Evolutionary conservation across 1,139 yeast species (phyloP).

Genomic region (Tardiomyces blankii): DNA sequence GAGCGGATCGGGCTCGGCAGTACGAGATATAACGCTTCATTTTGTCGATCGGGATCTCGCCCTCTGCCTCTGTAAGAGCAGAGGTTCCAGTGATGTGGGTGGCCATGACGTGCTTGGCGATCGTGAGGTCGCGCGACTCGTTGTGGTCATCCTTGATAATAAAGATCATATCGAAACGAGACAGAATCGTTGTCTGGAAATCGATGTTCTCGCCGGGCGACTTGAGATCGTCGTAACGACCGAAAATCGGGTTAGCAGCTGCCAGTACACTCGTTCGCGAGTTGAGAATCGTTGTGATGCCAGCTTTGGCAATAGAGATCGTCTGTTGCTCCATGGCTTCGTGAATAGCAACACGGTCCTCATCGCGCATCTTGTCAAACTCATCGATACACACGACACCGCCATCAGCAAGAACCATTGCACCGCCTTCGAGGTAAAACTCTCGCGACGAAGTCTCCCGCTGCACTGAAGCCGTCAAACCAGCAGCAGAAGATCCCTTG

Average conservation of each 20-base stretch:
- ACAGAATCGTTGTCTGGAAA: slow-evolving; percentile 90
- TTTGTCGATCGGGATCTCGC: slow-evolving; percentile 80
- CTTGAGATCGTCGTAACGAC: slow-evolving; percentile 90
- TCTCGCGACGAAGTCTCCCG: slow-evolving; percentile 82
- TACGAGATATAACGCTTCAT: slow-evolving; percentile 91
- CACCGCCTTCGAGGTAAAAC: slow-evolving; percentile 96
- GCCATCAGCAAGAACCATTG: slow-evolving; percentile 98
- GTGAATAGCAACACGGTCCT: slow-evolving; percentile 96
- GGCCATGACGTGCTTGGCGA: slow-evolving; percentile 92
- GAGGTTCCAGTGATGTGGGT: slow-evolving; percentile 73
- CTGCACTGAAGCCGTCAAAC: slow-evolving; percentile 96
- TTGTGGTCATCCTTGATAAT: slow-evolving; percentile 94
- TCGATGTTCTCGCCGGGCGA: slow-evolving; percentile 98
- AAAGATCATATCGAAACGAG: slow-evolving; percentile 97
- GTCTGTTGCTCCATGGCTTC: slow-evolving; percentile 99
- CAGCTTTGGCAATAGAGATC: slow-evolving; percentile 98
- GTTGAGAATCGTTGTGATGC: slow-evolving; percentile 90
- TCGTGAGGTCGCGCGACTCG: slow-evolving; percentile 71
- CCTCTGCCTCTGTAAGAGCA: slow-evolving; percentile 48
- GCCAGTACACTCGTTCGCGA: slow-evolving; percentile 95
- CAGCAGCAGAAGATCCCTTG: slow-evolving; percentile 98
- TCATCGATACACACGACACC: slow-evolving; percentile 99
- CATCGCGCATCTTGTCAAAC: slow-evolving; percentile 98
- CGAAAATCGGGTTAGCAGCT: slow-evolving; percentile 96
- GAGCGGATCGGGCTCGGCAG: slow-evolving; percentile 86